A percentile compares a stretch with the other conserved stretches of the same genome.
phyloP scores from a whole-genome alignment of 345 rosid species.

The Salix viminalis region DNA sequence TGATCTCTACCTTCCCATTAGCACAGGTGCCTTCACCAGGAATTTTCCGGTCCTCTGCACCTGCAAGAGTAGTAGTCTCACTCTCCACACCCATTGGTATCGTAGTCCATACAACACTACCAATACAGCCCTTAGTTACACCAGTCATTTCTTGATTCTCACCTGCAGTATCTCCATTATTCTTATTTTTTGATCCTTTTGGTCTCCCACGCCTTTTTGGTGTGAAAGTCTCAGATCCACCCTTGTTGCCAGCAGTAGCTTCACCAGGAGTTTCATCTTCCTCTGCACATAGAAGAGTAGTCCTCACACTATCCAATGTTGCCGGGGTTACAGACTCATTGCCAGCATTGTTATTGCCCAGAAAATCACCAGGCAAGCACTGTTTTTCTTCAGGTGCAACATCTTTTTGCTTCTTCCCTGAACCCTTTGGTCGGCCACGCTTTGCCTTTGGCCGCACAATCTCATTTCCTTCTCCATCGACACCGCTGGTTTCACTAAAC shows the following conservation, averaged over 20 bases:
- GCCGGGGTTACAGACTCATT: background rate
- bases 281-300: background rate
- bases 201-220: slow-evolving; percentile 26
- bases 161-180: background rate
- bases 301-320: background rate
- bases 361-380: background rate
- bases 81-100: background rate
- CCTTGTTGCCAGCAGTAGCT: too few species aligned
- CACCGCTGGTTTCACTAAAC: background rate
- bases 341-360: background rate
- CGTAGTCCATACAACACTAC: background rate
- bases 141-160: background rate
- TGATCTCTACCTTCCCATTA: background rate
- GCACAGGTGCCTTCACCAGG: background rate
- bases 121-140: background rate
- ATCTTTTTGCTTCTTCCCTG: background rate
- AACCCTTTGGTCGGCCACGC: background rate
- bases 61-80: background rate
- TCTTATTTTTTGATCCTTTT: slow-evolving; percentile 20
- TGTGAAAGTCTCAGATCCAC: background rate
- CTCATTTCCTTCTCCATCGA: background rate
- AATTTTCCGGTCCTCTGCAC: background rate
- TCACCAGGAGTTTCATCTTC: background rate
- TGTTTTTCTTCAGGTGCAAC: background rate
- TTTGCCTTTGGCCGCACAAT: background rate